A percentile compares a stretch with the other conserved stretches of the same genome.
Evolutionary conservation across 1,139 yeast genomes (phyloP).

Genomic region (Blastobotrys serpentis): DNA sequence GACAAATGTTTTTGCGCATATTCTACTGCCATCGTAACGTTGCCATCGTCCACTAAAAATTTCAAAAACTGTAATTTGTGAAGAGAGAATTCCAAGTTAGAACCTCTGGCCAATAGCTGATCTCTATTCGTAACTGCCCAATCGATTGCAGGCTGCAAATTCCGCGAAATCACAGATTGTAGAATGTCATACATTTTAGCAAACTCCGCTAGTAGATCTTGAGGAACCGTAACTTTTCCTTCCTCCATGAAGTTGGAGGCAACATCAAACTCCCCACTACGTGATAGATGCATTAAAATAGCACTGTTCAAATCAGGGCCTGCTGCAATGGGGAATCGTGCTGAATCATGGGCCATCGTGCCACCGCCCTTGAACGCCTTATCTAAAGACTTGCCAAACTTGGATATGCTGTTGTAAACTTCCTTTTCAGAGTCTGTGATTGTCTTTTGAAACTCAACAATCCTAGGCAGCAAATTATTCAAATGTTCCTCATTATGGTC

Average conservation of each 20-base stretch:
- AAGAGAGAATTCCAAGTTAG: slow-evolving; percentile 58
- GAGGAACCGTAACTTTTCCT: slow-evolving; percentile 35
- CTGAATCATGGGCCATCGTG: slow-evolving; percentile 6
- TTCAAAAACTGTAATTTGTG: slow-evolving; percentile 57
- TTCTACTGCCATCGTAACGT: slow-evolving; percentile 44
- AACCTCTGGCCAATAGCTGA: slow-evolving; percentile 34
- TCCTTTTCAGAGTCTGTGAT: slow-evolving; percentile 34
- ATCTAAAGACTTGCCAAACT: slow-evolving; percentile 39
- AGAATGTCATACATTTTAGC: slow-evolving; percentile 40
- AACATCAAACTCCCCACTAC: slow-evolving; percentile 46
- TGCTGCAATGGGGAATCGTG: slow-evolving; percentile 27
- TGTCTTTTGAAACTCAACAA: slow-evolving; percentile 14
- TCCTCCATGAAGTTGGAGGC: slow-evolving; percentile 39
- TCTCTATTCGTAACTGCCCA: slow-evolving; percentile 43
- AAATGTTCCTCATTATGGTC: slow-evolving; percentile 2
- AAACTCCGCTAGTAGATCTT: slow-evolving; percentile 38
- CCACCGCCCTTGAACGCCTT: slow-evolving; percentile 29
- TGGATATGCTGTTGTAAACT: slow-evolving; percentile 34
- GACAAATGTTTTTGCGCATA: slow-evolving; percentile 59
- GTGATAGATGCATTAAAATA: slow-evolving; percentile 45
- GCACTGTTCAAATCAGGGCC: slow-evolving; percentile 40
- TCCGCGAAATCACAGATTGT: slow-evolving; percentile 31
- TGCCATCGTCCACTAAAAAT: slow-evolving; percentile 33
- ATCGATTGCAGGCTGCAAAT: slow-evolving; percentile 43
- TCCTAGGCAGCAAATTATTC: slow-evolving; percentile 11